Evolutionary conservation across 441 rosid genomes (phyloP), one percentile per base, ranked within the genome.

Genomic region (Theobroma grandiflorum): DNA sequence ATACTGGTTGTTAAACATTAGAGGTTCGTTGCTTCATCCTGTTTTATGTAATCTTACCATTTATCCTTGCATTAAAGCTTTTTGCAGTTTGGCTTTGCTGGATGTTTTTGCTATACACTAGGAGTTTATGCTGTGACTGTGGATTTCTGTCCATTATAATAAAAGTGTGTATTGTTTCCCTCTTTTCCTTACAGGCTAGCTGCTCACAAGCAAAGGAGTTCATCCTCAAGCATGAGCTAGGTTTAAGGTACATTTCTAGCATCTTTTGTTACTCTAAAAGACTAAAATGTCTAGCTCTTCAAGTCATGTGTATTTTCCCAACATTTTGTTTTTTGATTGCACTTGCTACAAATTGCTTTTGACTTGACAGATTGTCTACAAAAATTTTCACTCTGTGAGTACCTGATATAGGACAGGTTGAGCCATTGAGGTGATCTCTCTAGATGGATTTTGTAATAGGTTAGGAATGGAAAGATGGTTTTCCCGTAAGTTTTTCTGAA

Each of bases 231-330:
- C 26, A n/a, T 67, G 47, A 57, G 33, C 71, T 55, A 67, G 9
- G 20, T 58, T 74, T 74, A 67, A 80, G 82, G 79, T 80, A 80
- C 45, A 16, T 73, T 7, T 57, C 38, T 42, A 77, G 37, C 50
- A 5, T 53, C 8, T 73, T 26, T 61, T 42, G 6, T 43, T 61
- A 40, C 68, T 42, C 12, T 47, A 14, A 45, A 22, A 69, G 3
- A 66, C 16, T 42, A 42, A 43, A 65, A 12, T 14, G 38, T 47
- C 57, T 14, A 35, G 38, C 45, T 43, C 38, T 47, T 26, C 8
- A 26, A 26, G 12, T 14, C 55, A 9, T n/a, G 16, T 49, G 0
- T n/a, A 42, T 66, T 40, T 66, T 14, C n/a, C 57, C 3, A 35
- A 47, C 38, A 31, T 14, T 14, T 31, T 31, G n/a, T 10, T n/a